These are phyloP conservation scores for Cardamine occulta DNA, from an alignment of 345 rosid genomes.

Conservation along the genomic window DNA sequence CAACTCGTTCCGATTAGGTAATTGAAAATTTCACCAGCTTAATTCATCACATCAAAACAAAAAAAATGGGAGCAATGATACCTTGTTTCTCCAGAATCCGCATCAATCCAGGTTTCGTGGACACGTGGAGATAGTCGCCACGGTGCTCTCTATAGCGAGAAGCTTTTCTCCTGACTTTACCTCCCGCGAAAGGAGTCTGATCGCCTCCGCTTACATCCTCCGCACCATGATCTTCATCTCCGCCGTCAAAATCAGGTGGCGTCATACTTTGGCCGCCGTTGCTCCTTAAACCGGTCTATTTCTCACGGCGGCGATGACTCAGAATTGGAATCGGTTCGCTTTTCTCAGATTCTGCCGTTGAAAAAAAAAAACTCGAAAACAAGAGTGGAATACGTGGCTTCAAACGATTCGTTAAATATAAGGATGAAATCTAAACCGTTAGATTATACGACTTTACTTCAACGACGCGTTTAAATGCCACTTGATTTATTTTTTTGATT, in stretches of 20 bases:
- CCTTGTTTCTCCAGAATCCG: constrained; percentile 88
- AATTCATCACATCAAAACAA: neutral
- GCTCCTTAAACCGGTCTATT: constrained; percentile 50
- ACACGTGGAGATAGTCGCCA: constrained; percentile 90
- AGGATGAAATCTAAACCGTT: constrained; percentile 24
- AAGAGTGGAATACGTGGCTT: constrained; percentile 31
- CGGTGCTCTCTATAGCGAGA: constrained; percentile 74
- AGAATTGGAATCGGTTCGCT: constrained; percentile 9
- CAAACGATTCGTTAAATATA: no score
- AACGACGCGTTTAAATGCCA: constrained; percentile 1
- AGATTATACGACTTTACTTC: neutral
- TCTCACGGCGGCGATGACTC: constrained; percentile 38
- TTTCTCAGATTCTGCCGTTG: neutral
- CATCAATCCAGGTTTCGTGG: constrained; percentile 68
- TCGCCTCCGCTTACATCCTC: constrained; percentile 44
- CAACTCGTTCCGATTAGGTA: constrained; percentile 19
- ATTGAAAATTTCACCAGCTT: neutral
- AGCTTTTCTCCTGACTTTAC: constrained; percentile 78
- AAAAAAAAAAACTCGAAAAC: neutral
- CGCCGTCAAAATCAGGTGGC: constrained; percentile 45
- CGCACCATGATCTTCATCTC: no score
- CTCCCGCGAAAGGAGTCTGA: constrained; percentile 76
- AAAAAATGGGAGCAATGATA: neutral
- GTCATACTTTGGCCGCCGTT: constrained; percentile 58
- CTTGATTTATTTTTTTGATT: neutral